Conservation (phyloP, 148 eudicot genomes). For the Bassia scoparia region DNA sequence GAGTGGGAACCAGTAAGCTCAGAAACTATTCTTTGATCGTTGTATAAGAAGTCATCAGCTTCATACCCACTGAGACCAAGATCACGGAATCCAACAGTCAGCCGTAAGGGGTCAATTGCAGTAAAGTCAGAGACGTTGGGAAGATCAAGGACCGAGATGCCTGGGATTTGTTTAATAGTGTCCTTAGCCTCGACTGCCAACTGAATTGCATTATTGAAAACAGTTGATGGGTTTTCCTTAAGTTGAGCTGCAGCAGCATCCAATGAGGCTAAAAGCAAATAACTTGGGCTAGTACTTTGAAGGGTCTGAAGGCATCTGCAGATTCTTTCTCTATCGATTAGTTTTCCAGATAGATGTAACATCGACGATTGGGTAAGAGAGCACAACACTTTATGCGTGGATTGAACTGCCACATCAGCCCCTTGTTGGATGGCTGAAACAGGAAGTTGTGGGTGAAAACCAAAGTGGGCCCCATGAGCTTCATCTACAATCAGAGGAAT, state of each 20-base stretch:
- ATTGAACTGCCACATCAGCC: slow-evolving; percentile 66
- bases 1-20: slow-evolving; percentile 49
- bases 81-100: slow-evolving; percentile 42
- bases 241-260: slow-evolving; percentile 72
- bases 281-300: slow-evolving; percentile 76
- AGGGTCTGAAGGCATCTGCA: slow-evolving; percentile 62
- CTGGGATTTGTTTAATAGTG: slow-evolving; percentile 40
- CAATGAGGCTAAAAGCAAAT: slow-evolving; percentile 59
- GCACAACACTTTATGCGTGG: slow-evolving; percentile 78
- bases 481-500: slow-evolving; percentile 73
- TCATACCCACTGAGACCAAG: slow-evolving; percentile 17
- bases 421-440: slow-evolving; percentile 66
- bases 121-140: slow-evolving; percentile 13
- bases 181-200: slow-evolving; percentile 46
- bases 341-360: slow-evolving; percentile 54
- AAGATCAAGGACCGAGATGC: slow-evolving; percentile 43
- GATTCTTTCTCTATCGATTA: slow-evolving; percentile 50
- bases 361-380: slow-evolving; percentile 82
- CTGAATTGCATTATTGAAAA: slow-evolving; percentile 42
- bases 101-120: slow-evolving; percentile 52
- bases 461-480: slow-evolving; percentile 87
- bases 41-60: slow-evolving; percentile 29
- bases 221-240: slow-evolving; percentile 27
- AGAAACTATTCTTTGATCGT: slow-evolving; percentile 39
- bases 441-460: slow-evolving; percentile 62